Evolutionary conservation across 768 basidiomycete species (phyloP).

Genomic region (Tephrocybe rancida): DNA sequence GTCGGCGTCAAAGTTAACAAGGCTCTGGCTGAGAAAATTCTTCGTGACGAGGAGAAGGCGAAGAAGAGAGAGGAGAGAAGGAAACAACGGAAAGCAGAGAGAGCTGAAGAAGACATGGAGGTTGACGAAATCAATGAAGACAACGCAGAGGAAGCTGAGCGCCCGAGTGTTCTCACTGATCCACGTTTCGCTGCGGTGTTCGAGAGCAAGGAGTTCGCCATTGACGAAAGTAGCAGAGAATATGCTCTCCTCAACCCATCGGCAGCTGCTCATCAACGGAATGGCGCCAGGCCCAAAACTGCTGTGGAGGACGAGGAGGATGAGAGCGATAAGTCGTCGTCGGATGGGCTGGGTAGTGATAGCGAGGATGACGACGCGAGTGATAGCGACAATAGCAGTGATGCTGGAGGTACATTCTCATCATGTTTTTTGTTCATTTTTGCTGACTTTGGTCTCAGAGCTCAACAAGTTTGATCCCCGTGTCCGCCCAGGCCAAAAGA

Average conservation of each 20-base stretch:
- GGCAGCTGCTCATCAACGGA: slow-evolving; percentile 56
- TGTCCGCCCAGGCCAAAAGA: slow-evolving; percentile 49
- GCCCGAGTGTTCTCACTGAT: slow-evolving; percentile 70
- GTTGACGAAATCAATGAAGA: slow-evolving; percentile 34
- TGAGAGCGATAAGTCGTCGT: slow-evolving; percentile 73
- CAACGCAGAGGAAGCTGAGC: slow-evolving; percentile 34
- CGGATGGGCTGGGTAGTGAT: slow-evolving; percentile 51
- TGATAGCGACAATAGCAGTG: slow-evolving; percentile 51
- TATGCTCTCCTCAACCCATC: slow-evolving; percentile 95
- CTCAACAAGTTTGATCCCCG: slow-evolving; percentile 55
- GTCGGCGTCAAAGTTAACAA: slow-evolving; percentile 72
- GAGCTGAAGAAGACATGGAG: slow-evolving; percentile 37
- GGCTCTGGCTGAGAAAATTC: slow-evolving; percentile 83
- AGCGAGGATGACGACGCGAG: slow-evolving; percentile 45
- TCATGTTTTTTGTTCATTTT: slow-evolving; percentile 7
- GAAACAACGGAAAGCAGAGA: slow-evolving; percentile 45
- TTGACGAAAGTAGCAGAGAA: slow-evolving; percentile 88
- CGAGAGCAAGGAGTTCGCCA: slow-evolving; percentile 87
- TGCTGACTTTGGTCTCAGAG: slow-evolving; percentile 32
- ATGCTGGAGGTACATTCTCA: slow-evolving; percentile 50
- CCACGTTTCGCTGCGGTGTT: slow-evolving; percentile 91
- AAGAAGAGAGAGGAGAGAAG: slow-evolving; percentile 58
- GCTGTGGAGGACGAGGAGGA: slow-evolving; percentile 91
- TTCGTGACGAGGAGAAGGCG: slow-evolving; percentile 64
- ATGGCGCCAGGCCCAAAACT: slow-evolving; percentile 54